These are phyloP conservation scores for Citrus sinensis DNA, from an alignment of 345 rosid genomes.

Conservation along the genomic window DNA sequence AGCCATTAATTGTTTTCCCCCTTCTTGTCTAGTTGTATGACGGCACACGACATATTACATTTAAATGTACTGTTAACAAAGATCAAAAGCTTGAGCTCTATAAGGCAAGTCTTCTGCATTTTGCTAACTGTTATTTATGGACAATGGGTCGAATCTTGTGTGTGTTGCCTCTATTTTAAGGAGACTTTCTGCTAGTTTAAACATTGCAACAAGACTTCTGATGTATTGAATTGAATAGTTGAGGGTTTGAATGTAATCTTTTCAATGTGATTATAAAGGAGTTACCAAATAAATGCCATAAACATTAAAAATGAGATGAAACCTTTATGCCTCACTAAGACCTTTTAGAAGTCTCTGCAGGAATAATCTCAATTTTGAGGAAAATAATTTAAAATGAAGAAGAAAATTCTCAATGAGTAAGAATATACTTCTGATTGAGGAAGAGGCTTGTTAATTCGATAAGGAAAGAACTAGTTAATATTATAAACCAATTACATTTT, in stretches of 20 bases:
- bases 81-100: conserved; percentile 29
- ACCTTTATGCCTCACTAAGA: neutral
- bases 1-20: neutral
- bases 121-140: neutral
- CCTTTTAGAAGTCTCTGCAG: neutral
- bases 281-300: neutral
- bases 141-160: neutral
- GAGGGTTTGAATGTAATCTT: no score
- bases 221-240: no score
- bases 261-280: neutral
- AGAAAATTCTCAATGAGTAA: no score
- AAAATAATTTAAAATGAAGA: no score
- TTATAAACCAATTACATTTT: no score
- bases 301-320: neutral
- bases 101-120: conserved; percentile 29
- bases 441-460: no score
- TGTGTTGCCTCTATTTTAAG: neutral
- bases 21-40: conserved; percentile 5
- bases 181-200: neutral
- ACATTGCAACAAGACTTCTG: no score
- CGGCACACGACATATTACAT: conserved; percentile 16
- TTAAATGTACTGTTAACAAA: conserved; percentile 32
- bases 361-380: neutral
- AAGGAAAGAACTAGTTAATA: no score
- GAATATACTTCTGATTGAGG: no score